Evolutionary conservation across 768 basidiomycete species (phyloP), one percentile per base, ranked within the genome.

Genomic region (Gloeophyllum trabeum): DNA sequence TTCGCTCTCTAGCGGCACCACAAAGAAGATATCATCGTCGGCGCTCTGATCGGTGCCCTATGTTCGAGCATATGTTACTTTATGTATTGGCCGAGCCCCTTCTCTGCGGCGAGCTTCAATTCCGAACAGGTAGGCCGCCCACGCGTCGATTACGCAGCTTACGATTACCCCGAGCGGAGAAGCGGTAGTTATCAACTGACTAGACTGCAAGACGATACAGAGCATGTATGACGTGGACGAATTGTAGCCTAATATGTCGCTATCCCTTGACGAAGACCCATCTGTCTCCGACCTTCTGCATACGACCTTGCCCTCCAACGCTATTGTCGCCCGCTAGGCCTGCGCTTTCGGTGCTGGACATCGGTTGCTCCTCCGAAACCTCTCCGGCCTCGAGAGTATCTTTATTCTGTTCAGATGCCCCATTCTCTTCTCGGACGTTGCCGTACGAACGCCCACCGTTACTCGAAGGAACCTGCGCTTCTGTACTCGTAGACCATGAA

Each of bases 211-310:
- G 61, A 68, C 45, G 60, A 66, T 45, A 48, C 51, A 44, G 61
- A 64, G 49, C 48, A 37, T 43, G 65, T 69, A 51, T 69, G 62
- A 59, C 54, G 60, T 48, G 53, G 41, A 45, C 50, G 43, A 54
- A 54, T 49, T 44, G 39, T 50, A 45, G 41, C 36, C 47, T 40
- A 44, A 45, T 44, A 40, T 42, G 36, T 18, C 32, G 50, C 52
- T 19, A 54, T 28, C 46, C 45, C n/a, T 20, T 25, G 41, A 78
- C 74, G 60, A 81, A 85, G 41, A 78, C 61, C 85, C 82, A 85
- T 52, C 71, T 75, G 58, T 79, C 84, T 32, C 76, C 81, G 18
- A 84, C 63, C 50, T 67, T 73, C 61, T 77, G 74, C 82, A 86
- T 86, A 45, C 70, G 64, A 23, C 75, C 73, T 5, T 72, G 71